Percentiles rank a stretch among this genome's conserved stretches.
phyloP scores from a whole-genome alignment of 345 rosid genomes.

The Excoecaria agallocha region DNA sequence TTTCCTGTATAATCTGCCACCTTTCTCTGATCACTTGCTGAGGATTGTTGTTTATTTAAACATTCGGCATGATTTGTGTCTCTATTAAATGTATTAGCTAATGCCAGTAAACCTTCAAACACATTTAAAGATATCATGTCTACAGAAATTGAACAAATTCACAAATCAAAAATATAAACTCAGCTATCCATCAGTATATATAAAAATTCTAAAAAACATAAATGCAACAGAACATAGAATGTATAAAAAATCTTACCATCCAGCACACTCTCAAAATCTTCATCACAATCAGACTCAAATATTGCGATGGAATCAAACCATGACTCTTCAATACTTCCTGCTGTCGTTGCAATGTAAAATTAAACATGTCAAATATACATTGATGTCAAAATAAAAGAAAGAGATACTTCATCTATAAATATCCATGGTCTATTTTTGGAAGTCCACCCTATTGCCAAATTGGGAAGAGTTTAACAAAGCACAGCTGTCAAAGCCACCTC shows the following conservation, averaged over 20 bases:
- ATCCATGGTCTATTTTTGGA: not conserved
- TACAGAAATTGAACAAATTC: constrained; percentile 14
- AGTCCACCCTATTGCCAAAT: not conserved
- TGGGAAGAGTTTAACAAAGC: not conserved
- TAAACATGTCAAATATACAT: constrained; percentile 5
- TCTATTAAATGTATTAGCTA: constrained; percentile 12
- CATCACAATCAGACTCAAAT: constrained; percentile 34
- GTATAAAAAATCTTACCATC: constrained; percentile 24
- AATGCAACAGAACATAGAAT: not conserved
- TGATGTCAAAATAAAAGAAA: not conserved
- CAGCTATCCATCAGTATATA: not conserved
- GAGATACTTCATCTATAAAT: not conserved
- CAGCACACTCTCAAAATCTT: constrained; percentile 31
- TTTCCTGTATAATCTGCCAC: constrained; percentile 38
- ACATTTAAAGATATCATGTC: constrained; percentile 25
- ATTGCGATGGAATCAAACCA: constrained; percentile 31
- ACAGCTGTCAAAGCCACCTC: not conserved
- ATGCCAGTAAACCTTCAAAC: constrained; percentile 11
- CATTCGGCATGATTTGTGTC: constrained; percentile 41
- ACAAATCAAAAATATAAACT: constrained; percentile 6
- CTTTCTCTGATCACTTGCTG: constrained; percentile 35
- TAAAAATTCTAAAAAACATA: constrained; percentile 7
- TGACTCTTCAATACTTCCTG: constrained; percentile 31
- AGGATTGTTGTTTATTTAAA: constrained; percentile 25
- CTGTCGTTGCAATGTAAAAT: constrained; percentile 11